Evolutionary conservation across 2,329 filamentous ascomycete species (phyloP), one percentile per base, ranked within the genome.

Genomic region (Penicillium sp.): DNA sequence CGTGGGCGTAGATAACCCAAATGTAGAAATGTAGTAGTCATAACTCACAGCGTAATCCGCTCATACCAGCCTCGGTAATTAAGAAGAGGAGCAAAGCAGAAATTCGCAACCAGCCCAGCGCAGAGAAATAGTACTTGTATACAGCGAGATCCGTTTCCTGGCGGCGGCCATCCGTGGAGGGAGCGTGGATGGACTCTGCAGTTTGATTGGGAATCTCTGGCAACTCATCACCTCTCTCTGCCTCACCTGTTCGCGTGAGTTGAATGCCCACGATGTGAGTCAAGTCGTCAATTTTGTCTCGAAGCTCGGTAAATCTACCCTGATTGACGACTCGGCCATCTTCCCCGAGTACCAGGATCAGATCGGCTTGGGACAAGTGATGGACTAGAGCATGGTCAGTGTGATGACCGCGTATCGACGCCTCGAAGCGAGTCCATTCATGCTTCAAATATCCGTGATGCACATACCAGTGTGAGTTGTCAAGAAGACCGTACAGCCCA

Each of bases 401-500:
- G n/a, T n/a, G n/a, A n/a, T n/a, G n/a, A n/a, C n/a, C n/a, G n/a
- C n/a, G n/a, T n/a, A n/a, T n/a, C n/a, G n/a, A n/a, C n/a, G n/a
- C n/a, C n/a, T n/a, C n/a, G n/a, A n/a, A n/a, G n/a, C n/a, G n/a
- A n/a, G n/a, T n/a, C n/a, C n/a, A n/a, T n/a, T n/a, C n/a, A n/a
- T n/a, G n/a, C 13, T 28, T 4, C 9, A 13, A 13, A 28, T 11
- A 28, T n/a, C n/a, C n/a, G n/a, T 13, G 28, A 6, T 29, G 7
- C 10, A 22, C 5, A 16, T 28, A 50, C 50, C 23, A 18, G 64
- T 63, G 36, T 74, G 71, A 0, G 74, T 74, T 0, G 69, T 67
- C 3, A 79, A 55, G 1, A 79, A 51, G 0, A 75, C 68, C 0
- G 73, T 75, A 6, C 63, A 62, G 0, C 64, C 60, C 14, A 61